Base-by-base conservation (phyloP, 2,329 filamentous ascomycete species). In the Trichophyton simii region DNA sequence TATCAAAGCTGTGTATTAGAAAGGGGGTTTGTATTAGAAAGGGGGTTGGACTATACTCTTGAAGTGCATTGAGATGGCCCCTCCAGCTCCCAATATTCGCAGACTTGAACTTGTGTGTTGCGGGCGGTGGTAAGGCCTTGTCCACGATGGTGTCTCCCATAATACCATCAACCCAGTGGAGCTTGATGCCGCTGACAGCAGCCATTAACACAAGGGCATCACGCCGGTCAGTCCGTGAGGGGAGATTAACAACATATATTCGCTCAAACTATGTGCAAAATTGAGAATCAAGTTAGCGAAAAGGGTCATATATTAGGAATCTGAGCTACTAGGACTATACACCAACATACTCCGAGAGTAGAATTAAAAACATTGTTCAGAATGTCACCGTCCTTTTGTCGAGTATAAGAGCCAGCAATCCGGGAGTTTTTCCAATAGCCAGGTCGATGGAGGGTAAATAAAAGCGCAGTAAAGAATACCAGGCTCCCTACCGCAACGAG, bases 211-310 rank as follows among this genome's bases (percentile, higher is more conserved):
- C 69, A 18, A 82, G 68, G 2, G 74, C 76, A 71, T 82, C 80
- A 58, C 77, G 74, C 64, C 79, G 79, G 66, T 82, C 79, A 3
- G 73, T 76, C 38, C 80, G 72, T 46, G 76, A 72, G 3, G 77
- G 75, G 8, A 82, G 69, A 3, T 76, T 75, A 54, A 82, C 71
- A 25, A 77, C 75, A 60, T 79, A 78, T 31, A 80, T 70, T 55
- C 76, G 75, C 59, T 79, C 69, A 63, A 79, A 79, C 72, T 73
- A 58, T 25, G 9, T 8, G n/a, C n/a, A 38, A 38, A 38, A 52
- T 36, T n/a, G 54, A 5, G 22, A 18, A 36, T 36, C 13, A 22
- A 28, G 34, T 36, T n/a, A 57, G 34, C 28, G 20, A 13, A 31
- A 57, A 57, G 11, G 15, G 34, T 3, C 28, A 2, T 8, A 3